Evolutionary conservation across 805 yeast genomes (phyloP), one percentile per base, ranked within the genome.

Genomic region (Myxozyma vanderwaltii): DNA sequence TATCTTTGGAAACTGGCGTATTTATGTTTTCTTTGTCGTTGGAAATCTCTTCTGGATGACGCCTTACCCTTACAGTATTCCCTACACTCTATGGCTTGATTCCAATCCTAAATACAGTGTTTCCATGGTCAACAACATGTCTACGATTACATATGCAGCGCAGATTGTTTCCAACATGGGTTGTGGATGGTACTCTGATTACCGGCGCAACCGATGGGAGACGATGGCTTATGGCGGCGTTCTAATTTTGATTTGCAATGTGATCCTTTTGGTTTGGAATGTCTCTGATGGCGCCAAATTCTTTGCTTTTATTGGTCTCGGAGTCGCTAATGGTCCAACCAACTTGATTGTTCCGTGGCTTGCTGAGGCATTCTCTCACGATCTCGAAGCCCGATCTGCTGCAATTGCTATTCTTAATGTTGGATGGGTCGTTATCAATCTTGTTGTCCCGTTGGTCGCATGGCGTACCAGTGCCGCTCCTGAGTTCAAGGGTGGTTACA

Each of bases 71-170:
- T 45, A 58, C 3, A 27, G 41, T 10, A 52, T 44, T 13, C 64
- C 64, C 1, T 60, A 23, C 41, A 26, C 52, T 6, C 51, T 60
- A 3, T 60, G 64, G 64, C 56, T 60, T n/a, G 55, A 55, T 39
- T 10, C 17, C 8, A 39, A 41, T n/a, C 56, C 51, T 26, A 36
- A 54, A 52, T 49, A 41, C 39, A 10, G 47, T 17, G 38, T 24
- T 5, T 10, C 51, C 23, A 36, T 59, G 57, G 61, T 59, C 27
- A 82, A 84, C 67, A 75, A 83, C 58, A 72, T 82, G 46, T 75
- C 84, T 13, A 77, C 84, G 2, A 64, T 82, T 21, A 82, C 88
- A 0, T 86, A 87, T 1, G 85, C 82, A 15, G 70, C 83, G 27
- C 86, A 86, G 15, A 76, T 84, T 43, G 70, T 81, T 1, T 83